These are phyloP conservation scores for Psilocybe mexicana DNA, from an alignment of 1,284 basidiomycete genomes.

Conservation along the genomic window DNA sequence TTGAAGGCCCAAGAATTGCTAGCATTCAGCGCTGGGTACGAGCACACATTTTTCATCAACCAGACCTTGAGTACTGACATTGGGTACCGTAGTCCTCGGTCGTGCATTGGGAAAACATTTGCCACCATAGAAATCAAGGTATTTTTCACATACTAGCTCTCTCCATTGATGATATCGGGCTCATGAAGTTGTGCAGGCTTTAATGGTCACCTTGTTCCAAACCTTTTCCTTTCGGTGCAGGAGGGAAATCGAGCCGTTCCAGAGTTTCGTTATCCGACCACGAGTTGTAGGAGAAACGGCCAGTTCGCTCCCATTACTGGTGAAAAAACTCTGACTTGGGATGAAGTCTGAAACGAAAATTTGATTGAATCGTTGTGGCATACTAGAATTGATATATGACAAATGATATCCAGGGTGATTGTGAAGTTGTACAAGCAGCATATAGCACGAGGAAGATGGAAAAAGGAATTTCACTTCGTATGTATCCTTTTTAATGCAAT, in stretches of 20 bases:
- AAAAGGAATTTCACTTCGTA: too few relatives aligned
- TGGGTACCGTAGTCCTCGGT: slow-evolving; percentile 43
- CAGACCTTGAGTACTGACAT: slow-evolving; percentile 2
- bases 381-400: not conserved
- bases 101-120: slow-evolving; percentile 56
- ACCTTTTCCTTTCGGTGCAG: slow-evolving; percentile 52
- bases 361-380: not conserved
- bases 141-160: slow-evolving; percentile 10
- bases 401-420: not conserved
- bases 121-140: slow-evolving; percentile 59
- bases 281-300: slow-evolving; percentile 48
- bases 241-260: slow-evolving; percentile 55
- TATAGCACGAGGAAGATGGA: not conserved
- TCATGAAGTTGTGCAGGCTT: slow-evolving; percentile 32
- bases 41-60: not conserved
- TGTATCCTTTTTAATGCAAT: slow-evolving; percentile 5
- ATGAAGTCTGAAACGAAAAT: not conserved
- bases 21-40: slow-evolving; percentile 58
- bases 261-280: slow-evolving; percentile 63
- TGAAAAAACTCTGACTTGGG: slow-evolving; percentile 36
- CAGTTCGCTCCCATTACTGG: slow-evolving; percentile 54
- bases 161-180: not conserved
- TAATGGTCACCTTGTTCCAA: slow-evolving; percentile 48
- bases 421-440: not conserved
- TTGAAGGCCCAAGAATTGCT: slow-evolving; percentile 45